Evolutionary conservation across 192 early-diverging fungal genomes (phyloP), one percentile per base, ranked within the genome.

Genomic region (Rhizophlyctis rosea): DNA sequence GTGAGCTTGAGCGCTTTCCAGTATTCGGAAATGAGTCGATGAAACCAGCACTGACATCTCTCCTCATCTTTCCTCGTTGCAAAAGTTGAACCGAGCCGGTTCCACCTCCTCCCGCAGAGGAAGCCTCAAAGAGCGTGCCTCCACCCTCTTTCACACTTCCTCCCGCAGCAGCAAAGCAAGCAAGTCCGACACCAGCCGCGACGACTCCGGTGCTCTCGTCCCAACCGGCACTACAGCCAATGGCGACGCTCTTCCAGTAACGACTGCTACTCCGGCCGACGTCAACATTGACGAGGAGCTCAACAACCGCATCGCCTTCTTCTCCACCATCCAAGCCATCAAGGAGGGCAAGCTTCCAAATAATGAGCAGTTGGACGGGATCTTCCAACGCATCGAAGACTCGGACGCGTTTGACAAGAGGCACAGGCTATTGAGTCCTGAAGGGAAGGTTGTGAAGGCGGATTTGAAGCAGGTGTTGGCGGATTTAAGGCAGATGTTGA

Each of bases 301-400:
- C n/a, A n/a, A n/a, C n/a, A n/a, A n/a, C 18, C 39, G 39, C 39
- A 23, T 57, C n/a, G 28, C 28, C 56, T 52, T 61, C 3, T 3
- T 61, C 24, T 48, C 64, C 0, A 74, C 69, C 18, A 31, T 75
- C 23, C 16, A 67, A 30, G 74, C 74, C 1, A 27, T 73, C 24
- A 25, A 24, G 0, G 67, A 75, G 4, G 74, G 74, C 0, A 75
- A 75, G 54, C 62, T 75, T n/a, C 74, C 74, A 1, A 77, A 75
- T 5, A 75, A 75, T 50, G 49, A 74, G 18, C 74, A 75, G 50
- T 51, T 75, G 4, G 31, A 56, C 1, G 36, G 23, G 2, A 21
- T 76, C 4, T 67, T 75, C 31, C 36, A 73, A 53, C 28, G 34
- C 13, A 16, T 75, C 11, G 4, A 47, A 25, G 13, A 49, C 3